A percentile compares a stretch with the other conserved stretches of the same genome.
phyloP scores from a whole-genome alignment of 2,329 filamentous ascomycete genomes.

The Neofusicoccum kwambonambiense region DNA sequence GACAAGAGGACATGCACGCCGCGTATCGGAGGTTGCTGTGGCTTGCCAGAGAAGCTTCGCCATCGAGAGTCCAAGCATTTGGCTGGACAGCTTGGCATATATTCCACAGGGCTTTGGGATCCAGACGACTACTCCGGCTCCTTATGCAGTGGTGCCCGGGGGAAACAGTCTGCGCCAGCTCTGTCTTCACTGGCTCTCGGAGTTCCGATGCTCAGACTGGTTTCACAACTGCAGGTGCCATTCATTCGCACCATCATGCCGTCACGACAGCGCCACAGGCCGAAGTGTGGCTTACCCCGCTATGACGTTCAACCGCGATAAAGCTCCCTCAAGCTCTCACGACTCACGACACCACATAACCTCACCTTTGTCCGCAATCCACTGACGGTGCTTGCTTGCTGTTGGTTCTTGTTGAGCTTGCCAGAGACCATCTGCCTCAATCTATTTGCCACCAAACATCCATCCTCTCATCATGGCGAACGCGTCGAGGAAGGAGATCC shows the following conservation, averaged over 20 bases:
- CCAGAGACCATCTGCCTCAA: not conserved
- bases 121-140: no score
- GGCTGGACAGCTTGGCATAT: no score
- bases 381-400: not conserved
- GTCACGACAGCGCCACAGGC: not conserved
- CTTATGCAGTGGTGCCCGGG: no score
- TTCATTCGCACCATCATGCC: not conserved
- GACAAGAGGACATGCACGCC: no score
- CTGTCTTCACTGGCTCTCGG: no score
- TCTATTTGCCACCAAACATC: not conserved
- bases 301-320: constrained; percentile 1
- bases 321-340: not conserved
- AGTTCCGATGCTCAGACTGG: no score
- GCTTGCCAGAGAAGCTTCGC: no score
- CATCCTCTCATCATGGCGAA: constrained; percentile 41
- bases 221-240: not conserved
- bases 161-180: no score
- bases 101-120: no score
- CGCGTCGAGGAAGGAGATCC: constrained; percentile 68
- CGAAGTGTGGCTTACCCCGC: constrained; percentile 11
- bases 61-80: no score
- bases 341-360: not conserved
- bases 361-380: not conserved
- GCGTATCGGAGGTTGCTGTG: no score
- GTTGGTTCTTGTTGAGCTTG: not conserved